Base-by-base conservation (phyloP, 2,329 filamentous ascomycete species). In the Furcasterigmium furcatum region DNA sequence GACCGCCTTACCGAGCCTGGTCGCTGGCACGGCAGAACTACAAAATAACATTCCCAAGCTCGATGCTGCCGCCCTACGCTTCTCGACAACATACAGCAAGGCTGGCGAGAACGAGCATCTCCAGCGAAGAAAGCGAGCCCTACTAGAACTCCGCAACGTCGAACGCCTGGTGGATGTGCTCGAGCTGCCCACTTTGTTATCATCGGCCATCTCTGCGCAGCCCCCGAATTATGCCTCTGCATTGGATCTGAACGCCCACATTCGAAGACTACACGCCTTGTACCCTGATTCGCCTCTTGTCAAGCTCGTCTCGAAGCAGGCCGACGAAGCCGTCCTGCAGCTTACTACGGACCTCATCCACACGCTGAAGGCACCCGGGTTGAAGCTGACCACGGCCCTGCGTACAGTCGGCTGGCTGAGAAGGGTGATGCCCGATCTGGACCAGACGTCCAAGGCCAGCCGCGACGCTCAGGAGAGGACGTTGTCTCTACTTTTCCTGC, bases 401-500 rank as follows among this genome's bases (percentile, higher is more conserved):
- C 82, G 95, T 43, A 96, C 90, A 2, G 84, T 96, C 41, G 89
- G 91, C 48, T 96, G 91, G 88, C 74, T 99, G 38, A 84, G 92
- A 36, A 81, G 94, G 25, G 85, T 96, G 5, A 80, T 92, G 0
- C 90, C 91, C 0, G 91, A 96, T 50, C 69, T 96, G 14, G 51
- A 58, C 24, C 57, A 60, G 40, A 46, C 48, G 35, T 45, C 32
- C 16, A 43, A 34, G 24, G 21, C 35, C 7, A 46, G 44, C 27
- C 46, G 50, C 21, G 44, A 41, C 7, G 41, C 46, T 5, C 59
- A 74, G 53, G 80, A 95, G 65, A 82, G 88, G 32, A 79, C 84
- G 3, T 73, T 96, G 10, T 90, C 89, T 1, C 85, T 88, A 0
- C 70, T 97, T 1, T 96, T 97, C 61, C 77, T 99, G 4, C 82